Base-by-base conservation (phyloP, 2,329 filamentous ascomycete genomes). In the Clonostachys rosea region DNA sequence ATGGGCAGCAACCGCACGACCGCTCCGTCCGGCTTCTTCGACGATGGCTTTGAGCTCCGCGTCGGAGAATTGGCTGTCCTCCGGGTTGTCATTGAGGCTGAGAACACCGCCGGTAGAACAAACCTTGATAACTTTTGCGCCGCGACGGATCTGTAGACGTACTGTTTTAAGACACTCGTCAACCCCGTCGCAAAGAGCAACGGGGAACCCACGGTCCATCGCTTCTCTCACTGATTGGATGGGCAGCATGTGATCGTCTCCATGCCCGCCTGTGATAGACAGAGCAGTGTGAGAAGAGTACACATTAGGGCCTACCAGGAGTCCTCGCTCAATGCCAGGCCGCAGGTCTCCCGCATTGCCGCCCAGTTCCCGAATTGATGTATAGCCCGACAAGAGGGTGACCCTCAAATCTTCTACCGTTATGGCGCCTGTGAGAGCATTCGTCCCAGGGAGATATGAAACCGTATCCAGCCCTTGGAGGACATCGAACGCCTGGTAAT, bases 111-210 rank as follows among this genome's bases (percentile, higher is more conserved):
- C 71, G 13, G 60, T 68, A 7, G 64, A 66, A 50, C 61, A 69
- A 34, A 73, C 60, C 52, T 78, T 78, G 62, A 78, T 76, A 42
- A 73, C 63, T 41, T 64, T 65, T 5, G 74, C 74, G 3, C 74
- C 74, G 3, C 68, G 61, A 2, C 74, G 67, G 13, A 76, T 60
- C 49, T 70, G 61, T 35, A 64, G 51, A 5, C 74, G 61, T 1
- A 76, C 71, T 5, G 64, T 65, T 41, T 63, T 62, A 33, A 65
- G 57, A 50, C 72, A 76, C 41, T 74, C 73, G 6, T 68, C 63
- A 3, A 70, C 64, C 2, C 75, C 74, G 52, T 78, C 73, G 24
- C 68, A 70, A 2, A 75, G 56, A 14, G 59, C 56, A 20, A 66
- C 50, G 2, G 62, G 58, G 30, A 43, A 40, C 5, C 65, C 65